Percentiles rank a stretch among this genome's conserved stretches.
Conservation (phyloP, 192 early-diverging fungal species). For the Jimgerdemannia flammicorona region DNA sequence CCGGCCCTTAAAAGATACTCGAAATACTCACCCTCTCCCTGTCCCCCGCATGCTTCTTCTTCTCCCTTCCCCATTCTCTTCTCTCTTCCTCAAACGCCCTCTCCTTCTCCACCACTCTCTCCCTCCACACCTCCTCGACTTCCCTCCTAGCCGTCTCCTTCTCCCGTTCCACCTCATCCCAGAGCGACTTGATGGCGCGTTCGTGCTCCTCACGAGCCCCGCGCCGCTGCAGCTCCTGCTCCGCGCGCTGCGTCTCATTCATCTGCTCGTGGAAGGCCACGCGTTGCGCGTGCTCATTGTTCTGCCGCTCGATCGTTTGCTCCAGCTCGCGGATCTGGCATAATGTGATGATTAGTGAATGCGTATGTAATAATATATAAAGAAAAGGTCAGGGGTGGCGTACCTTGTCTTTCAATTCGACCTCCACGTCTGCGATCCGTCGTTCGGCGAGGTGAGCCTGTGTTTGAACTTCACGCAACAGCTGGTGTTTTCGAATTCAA, state of each 20-base stretch:
- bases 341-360: background rate
- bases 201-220: constrained; percentile 19
- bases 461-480: constrained; percentile 28
- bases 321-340: constrained; percentile 16
- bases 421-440: constrained; percentile 28
- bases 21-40: too few relatives aligned
- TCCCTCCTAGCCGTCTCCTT: constrained; percentile 1
- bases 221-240: constrained; percentile 23
- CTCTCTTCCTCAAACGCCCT: background rate
- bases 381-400: background rate
- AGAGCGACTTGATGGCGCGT: constrained; percentile 14
- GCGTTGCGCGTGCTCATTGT: constrained; percentile 11
- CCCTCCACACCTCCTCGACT: background rate
- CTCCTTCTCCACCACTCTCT: background rate
- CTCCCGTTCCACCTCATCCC: constrained; percentile 20
- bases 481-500: constrained; percentile 1
- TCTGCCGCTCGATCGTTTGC: constrained; percentile 15
- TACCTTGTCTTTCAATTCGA: constrained; percentile 20
- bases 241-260: constrained; percentile 22
- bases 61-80: background rate
- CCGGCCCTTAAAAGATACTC: too few relatives aligned
- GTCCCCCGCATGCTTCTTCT: too few relatives aligned
- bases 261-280: constrained; percentile 22
- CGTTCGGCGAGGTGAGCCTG: constrained; percentile 30
- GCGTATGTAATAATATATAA: background rate